Evolutionary conservation across 2,329 filamentous ascomycete species (phyloP).

Genomic region (Teratosphaeria destructans): DNA sequence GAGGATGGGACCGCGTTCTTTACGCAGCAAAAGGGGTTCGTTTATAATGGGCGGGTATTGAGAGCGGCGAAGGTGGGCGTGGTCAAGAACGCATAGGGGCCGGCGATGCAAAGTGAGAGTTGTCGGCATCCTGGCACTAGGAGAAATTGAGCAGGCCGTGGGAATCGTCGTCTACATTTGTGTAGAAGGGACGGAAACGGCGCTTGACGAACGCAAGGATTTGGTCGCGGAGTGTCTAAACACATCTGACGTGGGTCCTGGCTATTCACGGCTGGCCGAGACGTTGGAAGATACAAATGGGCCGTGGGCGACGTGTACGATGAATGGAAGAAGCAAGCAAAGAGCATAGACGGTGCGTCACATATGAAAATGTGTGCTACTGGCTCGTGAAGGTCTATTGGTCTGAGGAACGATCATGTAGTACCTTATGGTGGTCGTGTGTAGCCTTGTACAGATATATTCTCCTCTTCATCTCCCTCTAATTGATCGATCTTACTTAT

Average conservation of each 20-base stretch:
- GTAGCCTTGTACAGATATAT: not conserved
- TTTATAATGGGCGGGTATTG: conserved; percentile 79
- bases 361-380: too few species aligned
- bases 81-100: conserved; percentile 61
- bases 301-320: not conserved
- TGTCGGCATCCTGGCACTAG: not conserved
- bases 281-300: not conserved
- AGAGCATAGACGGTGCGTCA: not conserved
- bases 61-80: conserved; percentile 91
- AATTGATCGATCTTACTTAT: too few species aligned
- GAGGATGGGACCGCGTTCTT: conserved; percentile 84
- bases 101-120: not conserved
- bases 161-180: not conserved
- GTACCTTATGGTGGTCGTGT: not conserved
- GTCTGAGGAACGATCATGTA: not conserved
- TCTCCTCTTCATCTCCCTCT: not conserved
- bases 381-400: not conserved
- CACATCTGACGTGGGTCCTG: too few species aligned
- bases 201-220: not conserved
- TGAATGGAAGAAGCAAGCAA: not conserved
- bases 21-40: conserved; percentile 92
- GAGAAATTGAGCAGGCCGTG: too few species aligned
- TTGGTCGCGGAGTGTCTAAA: too few species aligned
- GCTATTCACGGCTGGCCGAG: not conserved
- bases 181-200: not conserved